Conservation (phyloP, 2,329 filamentous ascomycete genomes). For the Monilinia fructigena region DNA sequence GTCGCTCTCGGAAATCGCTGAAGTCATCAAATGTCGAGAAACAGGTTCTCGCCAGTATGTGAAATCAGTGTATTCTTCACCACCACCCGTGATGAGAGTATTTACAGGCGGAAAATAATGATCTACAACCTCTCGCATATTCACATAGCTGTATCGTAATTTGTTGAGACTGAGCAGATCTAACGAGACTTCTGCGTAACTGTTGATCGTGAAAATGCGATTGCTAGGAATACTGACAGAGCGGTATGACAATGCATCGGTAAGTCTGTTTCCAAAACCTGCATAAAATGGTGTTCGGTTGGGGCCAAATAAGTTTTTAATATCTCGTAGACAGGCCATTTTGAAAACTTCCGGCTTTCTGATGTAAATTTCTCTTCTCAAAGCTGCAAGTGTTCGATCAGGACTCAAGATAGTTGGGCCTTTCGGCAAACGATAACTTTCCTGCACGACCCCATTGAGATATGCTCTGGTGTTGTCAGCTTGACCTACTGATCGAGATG, state of each 20-base stretch:
- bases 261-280: conserved; percentile 93
- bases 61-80: conserved; percentile 95
- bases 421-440: conserved; percentile 78
- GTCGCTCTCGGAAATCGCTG: conserved; percentile 75
- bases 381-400: conserved; percentile 88
- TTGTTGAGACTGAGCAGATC: conserved; percentile 89
- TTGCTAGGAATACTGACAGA: conserved; percentile 93
- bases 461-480: conserved; percentile 89
- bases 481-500: conserved; percentile 88
- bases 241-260: conserved; percentile 92
- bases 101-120: conserved; percentile 96
- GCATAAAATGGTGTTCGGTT: conserved; percentile 88
- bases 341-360: conserved; percentile 98
- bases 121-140: conserved; percentile 95
- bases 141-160: conserved; percentile 94
- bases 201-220: conserved; percentile 98
- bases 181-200: conserved; percentile 89
- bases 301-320: conserved; percentile 79
- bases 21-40: conserved; percentile 80
- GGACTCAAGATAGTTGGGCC: conserved; percentile 95
- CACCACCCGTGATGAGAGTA: conserved; percentile 81
- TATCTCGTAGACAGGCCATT: conserved; percentile 96
- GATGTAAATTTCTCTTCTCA: conserved; percentile 89
- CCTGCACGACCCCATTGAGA: conserved; percentile 83
- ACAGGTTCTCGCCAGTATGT: conserved; percentile 90